These are phyloP conservation scores for Medicago lupulina DNA, from an alignment of 306 rosid genomes.

Conservation along the genomic window DNA sequence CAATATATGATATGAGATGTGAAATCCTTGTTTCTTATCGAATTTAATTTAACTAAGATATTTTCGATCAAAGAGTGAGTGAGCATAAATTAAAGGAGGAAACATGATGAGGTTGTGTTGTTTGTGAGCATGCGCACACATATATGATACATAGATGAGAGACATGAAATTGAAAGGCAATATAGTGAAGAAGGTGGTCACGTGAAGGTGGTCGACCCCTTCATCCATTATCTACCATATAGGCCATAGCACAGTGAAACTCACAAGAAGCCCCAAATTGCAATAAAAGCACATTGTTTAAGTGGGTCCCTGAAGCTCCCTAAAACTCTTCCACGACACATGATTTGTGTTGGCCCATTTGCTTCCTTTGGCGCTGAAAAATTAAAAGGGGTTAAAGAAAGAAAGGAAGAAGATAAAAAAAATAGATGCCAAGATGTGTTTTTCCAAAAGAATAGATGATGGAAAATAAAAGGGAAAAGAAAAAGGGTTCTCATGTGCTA, in stretches of 20 bases:
- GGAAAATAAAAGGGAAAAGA: not conserved
- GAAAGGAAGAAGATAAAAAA: not conserved
- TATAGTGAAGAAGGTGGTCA: slow-evolving; percentile 55
- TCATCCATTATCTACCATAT: slow-evolving; percentile 1
- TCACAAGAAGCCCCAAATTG: slow-evolving; percentile 38
- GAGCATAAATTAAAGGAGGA: not conserved
- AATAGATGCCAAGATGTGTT: slow-evolving; percentile 30
- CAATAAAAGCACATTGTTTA: slow-evolving; percentile 28
- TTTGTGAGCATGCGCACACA: slow-evolving; percentile 21
- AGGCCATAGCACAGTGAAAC: slow-evolving; percentile 4
- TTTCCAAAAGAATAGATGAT: slow-evolving; percentile 19
- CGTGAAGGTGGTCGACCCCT: slow-evolving; percentile 63
- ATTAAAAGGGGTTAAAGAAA: slow-evolving; percentile 8
- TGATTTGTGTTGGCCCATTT: slow-evolving; percentile 46
- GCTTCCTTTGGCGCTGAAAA: slow-evolving; percentile 40
- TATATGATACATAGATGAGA: slow-evolving; percentile 29
- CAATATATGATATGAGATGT: slow-evolving; percentile 35
- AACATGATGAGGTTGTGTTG: not conserved
- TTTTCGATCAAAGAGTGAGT: not conserved
- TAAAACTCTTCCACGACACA: not conserved
- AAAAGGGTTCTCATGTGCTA: slow-evolving; percentile 16
- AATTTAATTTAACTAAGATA: not conserved
- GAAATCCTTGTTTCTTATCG: not conserved
- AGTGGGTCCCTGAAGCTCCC: slow-evolving; percentile 33
- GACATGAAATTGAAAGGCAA: slow-evolving; percentile 56